These are phyloP conservation scores for Solanum medicagineum DNA, from an alignment of 257 asterid species.

Conservation along the genomic window DNA sequence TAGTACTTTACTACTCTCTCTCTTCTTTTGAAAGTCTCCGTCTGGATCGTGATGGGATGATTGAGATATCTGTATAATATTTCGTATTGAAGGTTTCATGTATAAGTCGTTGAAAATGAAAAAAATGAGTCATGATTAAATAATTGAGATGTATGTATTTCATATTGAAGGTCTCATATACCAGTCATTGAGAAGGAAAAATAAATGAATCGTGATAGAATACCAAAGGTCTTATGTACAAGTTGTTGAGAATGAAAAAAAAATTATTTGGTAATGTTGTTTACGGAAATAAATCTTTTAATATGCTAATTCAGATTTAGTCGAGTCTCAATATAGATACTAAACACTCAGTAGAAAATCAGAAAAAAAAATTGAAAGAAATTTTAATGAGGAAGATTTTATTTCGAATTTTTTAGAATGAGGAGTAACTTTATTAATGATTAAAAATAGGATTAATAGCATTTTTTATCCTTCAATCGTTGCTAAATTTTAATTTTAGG, in stretches of 20 bases:
- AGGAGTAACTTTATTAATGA: not conserved
- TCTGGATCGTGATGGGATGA: rapidly evolving
- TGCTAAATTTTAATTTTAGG: not conserved
- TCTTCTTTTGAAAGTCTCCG: not conserved
- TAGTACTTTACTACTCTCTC: not conserved
- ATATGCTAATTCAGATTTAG: not conserved
- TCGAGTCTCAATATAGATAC: too few relatives aligned
- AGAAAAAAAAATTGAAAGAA: not conserved
- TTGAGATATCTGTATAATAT: not conserved
- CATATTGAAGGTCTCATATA: rapidly evolving
- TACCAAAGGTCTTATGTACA: not conserved
- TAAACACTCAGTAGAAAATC: too few relatives aligned
- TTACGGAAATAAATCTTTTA: too few relatives aligned
- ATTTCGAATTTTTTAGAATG: not conserved
- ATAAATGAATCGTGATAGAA: not conserved
- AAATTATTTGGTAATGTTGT: too few relatives aligned
- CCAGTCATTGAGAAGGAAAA: rapidly evolving
- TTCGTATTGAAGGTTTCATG: not conserved
- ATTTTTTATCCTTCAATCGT: not conserved
- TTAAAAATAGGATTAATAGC: not conserved
- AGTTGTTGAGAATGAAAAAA: not conserved
- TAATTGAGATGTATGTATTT: not conserved
- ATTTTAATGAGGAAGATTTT: not conserved
- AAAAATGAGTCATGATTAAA: not conserved
- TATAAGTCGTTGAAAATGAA: rapidly evolving